Evolutionary conservation across 495 filamentous ascomycete species (phyloP).

Genomic region (Platismatia glauca): DNA sequence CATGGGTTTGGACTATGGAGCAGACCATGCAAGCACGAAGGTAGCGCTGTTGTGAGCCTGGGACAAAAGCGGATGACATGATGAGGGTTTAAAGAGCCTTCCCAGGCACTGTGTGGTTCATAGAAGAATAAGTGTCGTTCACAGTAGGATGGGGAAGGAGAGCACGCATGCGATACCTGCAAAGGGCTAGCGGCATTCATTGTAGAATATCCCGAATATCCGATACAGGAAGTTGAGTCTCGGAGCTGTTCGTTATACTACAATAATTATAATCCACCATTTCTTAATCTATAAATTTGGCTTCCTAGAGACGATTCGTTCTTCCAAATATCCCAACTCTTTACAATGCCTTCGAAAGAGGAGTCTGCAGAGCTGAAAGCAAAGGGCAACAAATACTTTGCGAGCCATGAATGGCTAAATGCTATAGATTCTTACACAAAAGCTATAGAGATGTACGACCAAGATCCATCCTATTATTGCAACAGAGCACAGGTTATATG

Average conservation of each 20-base stretch:
- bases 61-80: constrained; percentile 23
- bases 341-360: constrained; percentile 43
- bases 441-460: constrained; percentile 78
- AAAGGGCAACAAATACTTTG: constrained; percentile 90
- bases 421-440: constrained; percentile 82
- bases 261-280: background rate
- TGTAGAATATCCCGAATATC: background rate
- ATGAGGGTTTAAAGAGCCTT: background rate
- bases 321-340: background rate
- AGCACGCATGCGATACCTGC: background rate
- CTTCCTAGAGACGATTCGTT: background rate
- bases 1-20: constrained; percentile 74
- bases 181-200: background rate
- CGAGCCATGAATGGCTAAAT: constrained; percentile 72
- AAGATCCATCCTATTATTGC: constrained; percentile 81
- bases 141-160: background rate
- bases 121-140: background rate
- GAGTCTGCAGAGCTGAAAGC: constrained; percentile 77
- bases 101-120: too few relatives aligned
- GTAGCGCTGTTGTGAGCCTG: constrained; percentile 48
- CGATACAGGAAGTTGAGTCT: background rate
- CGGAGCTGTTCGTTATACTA: background rate
- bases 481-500: constrained; percentile 78
- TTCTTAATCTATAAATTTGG: background rate
- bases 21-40: constrained; percentile 98